A percentile compares a stretch with the other conserved stretches of the same genome.
These are phyloP conservation scores for Epichloe baconii DNA, from an alignment of 2,329 filamentous ascomycete genomes.

Conservation along the genomic window DNA sequence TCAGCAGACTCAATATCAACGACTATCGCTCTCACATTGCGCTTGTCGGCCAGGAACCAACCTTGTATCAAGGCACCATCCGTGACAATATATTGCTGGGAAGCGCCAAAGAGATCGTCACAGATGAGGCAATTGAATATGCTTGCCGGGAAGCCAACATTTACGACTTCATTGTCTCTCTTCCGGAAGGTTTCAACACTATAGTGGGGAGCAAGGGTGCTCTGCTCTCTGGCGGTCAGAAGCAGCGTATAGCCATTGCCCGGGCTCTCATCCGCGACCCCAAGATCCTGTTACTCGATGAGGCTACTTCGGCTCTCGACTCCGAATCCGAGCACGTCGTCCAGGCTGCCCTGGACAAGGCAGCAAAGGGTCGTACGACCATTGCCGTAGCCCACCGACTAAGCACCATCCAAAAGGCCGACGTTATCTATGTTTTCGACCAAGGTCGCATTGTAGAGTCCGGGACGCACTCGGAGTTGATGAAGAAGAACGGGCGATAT, in stretches of 20 bases:
- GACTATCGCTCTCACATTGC: conserved; percentile 75
- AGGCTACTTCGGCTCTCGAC: conserved; percentile 68
- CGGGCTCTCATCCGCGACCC: conserved; percentile 83
- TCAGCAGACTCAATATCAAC: conserved; percentile 69
- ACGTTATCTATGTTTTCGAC: conserved; percentile 95
- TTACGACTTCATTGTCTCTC: conserved; percentile 77
- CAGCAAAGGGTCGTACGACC: conserved; percentile 73
- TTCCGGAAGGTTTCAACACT: conserved; percentile 77
- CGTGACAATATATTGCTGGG: conserved; percentile 82
- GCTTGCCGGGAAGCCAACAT: conserved; percentile 88
- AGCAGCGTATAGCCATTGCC: conserved; percentile 88
- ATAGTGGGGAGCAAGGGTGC: conserved; percentile 77
- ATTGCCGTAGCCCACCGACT: conserved; percentile 90
- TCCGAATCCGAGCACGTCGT: conserved; percentile 68
- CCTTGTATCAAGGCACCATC: conserved; percentile 85
- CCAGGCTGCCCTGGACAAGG: conserved; percentile 67
- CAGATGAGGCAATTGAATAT: conserved; percentile 59
- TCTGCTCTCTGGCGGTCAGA: conserved; percentile 81
- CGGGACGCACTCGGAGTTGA: conserved; percentile 64
- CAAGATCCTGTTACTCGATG: conserved; percentile 71
- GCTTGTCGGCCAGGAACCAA: conserved; percentile 88
- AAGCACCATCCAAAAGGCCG: conserved; percentile 86
- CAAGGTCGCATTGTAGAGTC: conserved; percentile 74
- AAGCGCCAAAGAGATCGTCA: conserved; percentile 49
- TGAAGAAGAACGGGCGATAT: conserved; percentile 58